Evolutionary conservation across 1,139 yeast species (phyloP).

Genomic region (Cylindricascospora bacillispora): DNA sequence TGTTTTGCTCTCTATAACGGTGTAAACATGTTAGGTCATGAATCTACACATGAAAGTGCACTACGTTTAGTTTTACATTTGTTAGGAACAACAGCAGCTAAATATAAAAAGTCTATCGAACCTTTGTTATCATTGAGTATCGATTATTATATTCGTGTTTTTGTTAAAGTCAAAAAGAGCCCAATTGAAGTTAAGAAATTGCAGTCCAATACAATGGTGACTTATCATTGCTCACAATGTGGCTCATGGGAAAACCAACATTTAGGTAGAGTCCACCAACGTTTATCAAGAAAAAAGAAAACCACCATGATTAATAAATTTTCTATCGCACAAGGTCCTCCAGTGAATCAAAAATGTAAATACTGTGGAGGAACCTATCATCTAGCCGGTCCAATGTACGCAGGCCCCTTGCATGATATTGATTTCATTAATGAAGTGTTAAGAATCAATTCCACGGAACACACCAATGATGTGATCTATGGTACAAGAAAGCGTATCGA

Average conservation of each 20-base stretch:
- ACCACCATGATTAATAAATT: constrained; percentile 33
- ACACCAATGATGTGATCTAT: constrained; percentile 40
- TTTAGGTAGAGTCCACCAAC: constrained; percentile 48
- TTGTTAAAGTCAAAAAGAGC: constrained; percentile 60
- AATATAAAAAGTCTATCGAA: constrained; percentile 74
- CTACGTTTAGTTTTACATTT: constrained; percentile 66
- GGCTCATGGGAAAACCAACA: constrained; percentile 59
- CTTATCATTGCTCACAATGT: constrained; percentile 83
- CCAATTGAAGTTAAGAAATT: constrained; percentile 72
- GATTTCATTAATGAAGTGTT: constrained; percentile 55
- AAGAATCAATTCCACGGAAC: constrained; percentile 35
- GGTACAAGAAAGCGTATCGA: constrained; percentile 73
- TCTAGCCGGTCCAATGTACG: constrained; percentile 96
- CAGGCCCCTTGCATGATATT: constrained; percentile 57
- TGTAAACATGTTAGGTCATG: constrained; percentile 59
- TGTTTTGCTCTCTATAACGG: constrained; percentile 97
- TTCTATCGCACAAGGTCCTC: constrained; percentile 45
- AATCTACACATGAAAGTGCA: constrained; percentile 88
- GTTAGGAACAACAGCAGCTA: constrained; percentile 76
- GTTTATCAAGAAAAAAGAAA: constrained; percentile 24
- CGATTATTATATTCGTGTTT: constrained; percentile 83
- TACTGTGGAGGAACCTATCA: constrained; percentile 62
- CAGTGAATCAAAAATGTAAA: constrained; percentile 44
- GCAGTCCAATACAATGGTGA: constrained; percentile 61
- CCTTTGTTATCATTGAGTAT: constrained; percentile 77